Evolutionary conservation across 495 filamentous ascomycete genomes (phyloP).

Genomic region (Daldinia childiae): DNA sequence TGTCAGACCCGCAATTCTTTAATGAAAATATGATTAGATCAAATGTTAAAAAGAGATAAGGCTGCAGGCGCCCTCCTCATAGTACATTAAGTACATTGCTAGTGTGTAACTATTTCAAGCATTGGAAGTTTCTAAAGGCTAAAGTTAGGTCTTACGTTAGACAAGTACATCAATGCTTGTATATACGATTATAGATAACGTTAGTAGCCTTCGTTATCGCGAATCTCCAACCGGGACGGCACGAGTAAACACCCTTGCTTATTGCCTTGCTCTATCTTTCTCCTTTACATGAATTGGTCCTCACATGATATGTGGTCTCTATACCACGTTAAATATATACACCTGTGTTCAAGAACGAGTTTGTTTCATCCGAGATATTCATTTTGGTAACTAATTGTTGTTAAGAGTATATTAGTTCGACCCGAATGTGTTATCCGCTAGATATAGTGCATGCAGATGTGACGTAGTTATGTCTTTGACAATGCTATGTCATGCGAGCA

Average conservation of each 20-base stretch:
- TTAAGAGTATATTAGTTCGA: neutral
- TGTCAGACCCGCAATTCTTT: constrained; percentile 28
- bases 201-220: constrained; percentile 10
- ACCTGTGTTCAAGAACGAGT: neutral
- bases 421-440: neutral
- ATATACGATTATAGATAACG: constrained; percentile 4
- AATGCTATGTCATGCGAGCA: neutral
- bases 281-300: constrained; percentile 4
- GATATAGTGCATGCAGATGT: constrained; percentile 1
- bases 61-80: constrained; percentile 22
- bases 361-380: neutral
- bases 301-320: neutral
- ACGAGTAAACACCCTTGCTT: constrained; percentile 9
- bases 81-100: constrained; percentile 6
- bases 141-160: neutral
- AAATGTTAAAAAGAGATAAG: constrained; percentile 25
- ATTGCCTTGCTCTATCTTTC: neutral
- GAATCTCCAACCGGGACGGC: constrained; percentile 14
- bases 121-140: neutral
- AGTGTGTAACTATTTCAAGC: neutral
- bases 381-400: neutral
- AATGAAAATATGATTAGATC: constrained; percentile 1
- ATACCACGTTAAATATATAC: neutral
- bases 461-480: constrained; percentile 13
- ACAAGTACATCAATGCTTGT: neutral